Base-by-base conservation (phyloP, 208 protist species). In the Trichomonas tenax region DNA sequence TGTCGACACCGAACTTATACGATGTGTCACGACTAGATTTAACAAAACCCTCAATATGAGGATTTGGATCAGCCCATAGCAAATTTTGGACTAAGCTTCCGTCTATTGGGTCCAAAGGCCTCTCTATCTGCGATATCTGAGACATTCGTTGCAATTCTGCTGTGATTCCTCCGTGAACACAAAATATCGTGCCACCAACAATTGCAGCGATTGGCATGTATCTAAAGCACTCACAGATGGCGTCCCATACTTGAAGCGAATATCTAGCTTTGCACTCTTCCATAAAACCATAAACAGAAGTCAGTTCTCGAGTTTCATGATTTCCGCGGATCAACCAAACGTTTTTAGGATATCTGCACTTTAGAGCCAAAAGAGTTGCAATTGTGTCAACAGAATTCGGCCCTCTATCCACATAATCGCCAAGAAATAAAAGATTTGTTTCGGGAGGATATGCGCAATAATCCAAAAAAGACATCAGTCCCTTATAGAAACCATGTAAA, bases 1-100 rank as follows among this genome's bases (percentile, higher is more conserved):
- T 98, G 97, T 99, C 99, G 23, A 98, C 96, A 21, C 99, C 99
- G 97, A 99, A 99, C 11, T 98, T 99, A 96, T 98, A 99, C 0
- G 99, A 99, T 81, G 99, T 99, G 58, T 99, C 98, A 36, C 99
- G 98, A 44, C 99, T 99, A 97, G 99, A 99, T 40, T 99, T 98
- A n/a, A 98, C 98, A 98, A 98, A 99, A 26, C 45, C 89, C 41
- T 1, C 2, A 44, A 72, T n/a, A 45, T 98, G 98, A 63, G 98
- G 97, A 9, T 31, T 31, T 10, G 99, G 99, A 97, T 99, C 99
- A 10, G 98, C 98, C 99, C 99, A 99, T 8, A 99, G 97, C 51
- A 99, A 97, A 97, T 99, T 99, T 98, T 99, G 99, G 26, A 99
- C 98, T 49, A 99, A 98, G 6, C 99, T 98, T 17, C 14, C 14